Evolutionary conservation across 2,329 filamentous ascomycete genomes (phyloP).

Genomic region (Immersiporthe knoxdaviesiana): DNA sequence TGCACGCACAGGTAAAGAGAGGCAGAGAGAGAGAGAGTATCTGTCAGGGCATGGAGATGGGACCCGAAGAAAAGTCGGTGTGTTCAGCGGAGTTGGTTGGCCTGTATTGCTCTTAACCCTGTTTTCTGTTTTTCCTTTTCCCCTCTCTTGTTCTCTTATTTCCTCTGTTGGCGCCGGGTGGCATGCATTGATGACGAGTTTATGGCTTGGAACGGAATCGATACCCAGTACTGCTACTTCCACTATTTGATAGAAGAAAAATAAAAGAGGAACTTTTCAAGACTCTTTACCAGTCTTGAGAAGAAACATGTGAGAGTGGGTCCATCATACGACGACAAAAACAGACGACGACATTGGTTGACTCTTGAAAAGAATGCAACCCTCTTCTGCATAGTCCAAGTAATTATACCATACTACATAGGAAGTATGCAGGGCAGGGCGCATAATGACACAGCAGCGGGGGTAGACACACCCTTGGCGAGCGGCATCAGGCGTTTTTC

Average conservation of each 20-base stretch:
- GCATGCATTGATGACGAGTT: slow-evolving; percentile 24
- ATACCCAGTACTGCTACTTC: slow-evolving; percentile 26
- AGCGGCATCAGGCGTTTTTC: background rate
- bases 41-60: slow-evolving; percentile 1
- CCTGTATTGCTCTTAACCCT: background rate
- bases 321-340: background rate
- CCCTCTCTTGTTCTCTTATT: background rate
- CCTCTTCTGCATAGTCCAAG: background rate
- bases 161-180: slow-evolving; percentile 2
- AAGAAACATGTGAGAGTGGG: background rate
- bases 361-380: background rate
- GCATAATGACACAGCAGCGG: background rate
- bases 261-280: slow-evolving; percentile 15
- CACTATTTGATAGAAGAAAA: slow-evolving; percentile 21
- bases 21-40: background rate
- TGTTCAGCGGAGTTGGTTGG: slow-evolving; percentile 2
- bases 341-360: background rate
- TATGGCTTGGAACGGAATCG: slow-evolving; percentile 31
- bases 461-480: background rate
- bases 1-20: no score
- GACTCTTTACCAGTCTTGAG: background rate
- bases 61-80: no score
- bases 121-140: background rate
- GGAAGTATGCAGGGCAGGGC: background rate
- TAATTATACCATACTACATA: no score